Evolutionary conservation across 176 grass and related monocot genomes (phyloP), one percentile per base, ranked within the genome.

Genomic region (Tillandsia leiboldiana): DNA sequence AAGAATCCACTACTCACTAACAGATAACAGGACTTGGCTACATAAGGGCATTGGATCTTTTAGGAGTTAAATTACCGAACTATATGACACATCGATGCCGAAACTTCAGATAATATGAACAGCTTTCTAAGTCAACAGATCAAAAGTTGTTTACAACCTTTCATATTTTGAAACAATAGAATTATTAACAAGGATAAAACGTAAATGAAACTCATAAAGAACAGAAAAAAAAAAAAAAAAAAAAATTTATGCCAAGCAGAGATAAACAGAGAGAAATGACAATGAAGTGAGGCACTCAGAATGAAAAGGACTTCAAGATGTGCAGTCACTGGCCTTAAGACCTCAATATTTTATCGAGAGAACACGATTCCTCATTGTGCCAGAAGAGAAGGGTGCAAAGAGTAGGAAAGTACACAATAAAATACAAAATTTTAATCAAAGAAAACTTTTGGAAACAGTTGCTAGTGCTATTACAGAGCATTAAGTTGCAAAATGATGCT

Each of bases 291-390:
- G 82, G 67, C 82, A 73, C 66, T 86, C 79, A 90, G 83, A 90
- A 90, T 90, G 87, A 90, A 90, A 90, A 86, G 87, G 83, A 84
- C 84, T 81, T 76, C 2, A 20, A 12, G 68, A 53, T 67, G 13
- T 67, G 14, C 1, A 59, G 17, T 79, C 79, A 83, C 53, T 53
- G 63, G 49, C 23, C 75, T 65, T 69, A 3, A 51, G 72, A 58
- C 82, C 73, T 90, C 87, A 71, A 14, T 74, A 51, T 79, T 85
- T 78, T 68, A 83, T 80, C 77, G 73, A 42, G 72, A 50, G 70
- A 85, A 83, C 23, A 49, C 50, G 51, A 9, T 79, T 90, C 87
- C 68, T 83, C 83, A 86, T 53, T 20, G 67, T 73, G 63, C 49
- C 86, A 53, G 47, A 27, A 51, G 63, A 68, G 33, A 42, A 42